Conservation (phyloP, 1,284 basidiomycete species). For the Leccinum subatratum region DNA sequence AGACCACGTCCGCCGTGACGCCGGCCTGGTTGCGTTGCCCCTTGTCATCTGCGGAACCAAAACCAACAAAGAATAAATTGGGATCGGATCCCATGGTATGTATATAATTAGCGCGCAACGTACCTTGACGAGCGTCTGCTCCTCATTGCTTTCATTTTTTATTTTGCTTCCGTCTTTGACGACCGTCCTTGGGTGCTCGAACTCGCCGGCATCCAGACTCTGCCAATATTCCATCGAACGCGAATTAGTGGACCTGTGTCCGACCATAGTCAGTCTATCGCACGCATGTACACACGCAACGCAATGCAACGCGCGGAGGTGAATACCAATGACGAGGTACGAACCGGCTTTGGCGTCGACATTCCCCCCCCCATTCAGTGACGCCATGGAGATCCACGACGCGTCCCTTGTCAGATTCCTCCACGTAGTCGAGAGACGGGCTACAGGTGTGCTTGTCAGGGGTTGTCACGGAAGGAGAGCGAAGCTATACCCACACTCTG, state of each 20-base stretch:
- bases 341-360: constrained; percentile 15
- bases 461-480: neutral
- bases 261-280: constrained; percentile 8
- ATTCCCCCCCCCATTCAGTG: constrained; percentile 4
- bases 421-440: constrained; percentile 8
- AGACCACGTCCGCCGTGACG: neutral
- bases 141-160: neutral
- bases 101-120: neutral
- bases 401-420: constrained; percentile 2
- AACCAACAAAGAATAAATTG: neutral
- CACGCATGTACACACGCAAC: neutral
- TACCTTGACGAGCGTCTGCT: constrained; percentile 13
- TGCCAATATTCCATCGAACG: constrained; percentile 2
- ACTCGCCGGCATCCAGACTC: neutral
- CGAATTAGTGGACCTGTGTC: constrained; percentile 3
- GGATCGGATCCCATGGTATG: neutral
- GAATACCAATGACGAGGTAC: neutral
- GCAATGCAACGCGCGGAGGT: neutral
- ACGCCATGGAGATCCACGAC: constrained; percentile 7
- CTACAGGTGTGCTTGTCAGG: constrained; percentile 7
- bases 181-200: neutral
- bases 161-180: neutral
- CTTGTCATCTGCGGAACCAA: neutral
- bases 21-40: neutral
- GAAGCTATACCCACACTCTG: neutral